Evolutionary conservation across 1,139 yeast species (phyloP), one percentile per base, ranked within the genome.

Genomic region (Geotrichum candidum): DNA sequence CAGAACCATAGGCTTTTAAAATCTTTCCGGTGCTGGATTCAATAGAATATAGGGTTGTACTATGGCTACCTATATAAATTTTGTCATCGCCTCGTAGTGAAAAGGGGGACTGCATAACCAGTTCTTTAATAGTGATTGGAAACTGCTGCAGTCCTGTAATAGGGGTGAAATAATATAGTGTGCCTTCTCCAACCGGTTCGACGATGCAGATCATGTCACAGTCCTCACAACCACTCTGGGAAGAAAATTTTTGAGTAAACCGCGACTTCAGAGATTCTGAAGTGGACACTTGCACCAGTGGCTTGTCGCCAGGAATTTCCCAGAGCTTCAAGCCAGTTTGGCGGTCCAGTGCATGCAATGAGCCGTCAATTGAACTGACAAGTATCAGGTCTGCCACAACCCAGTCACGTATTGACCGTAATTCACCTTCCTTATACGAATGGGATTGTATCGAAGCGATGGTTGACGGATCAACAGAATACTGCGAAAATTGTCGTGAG

Each of bases 141-240:
- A 94, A 78, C 71, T 84, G 87, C 70, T 88, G 90, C 52, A 94
- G 76, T 0, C 98, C 98, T 51, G 76, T 79, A 53, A 82, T 83
- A 11, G 87, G 86, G n/a, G 90, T 86, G 74, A 92, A 92, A 71
- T 87, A 90, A 73, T 86, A 92, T n/a, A 94, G 78, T 0, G 86
- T 78, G 0, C 99, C 99, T 64, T 90, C 96, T 10, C 85, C 87
- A 67, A 82, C 83, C 0, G 99, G 99, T 69, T 94, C 99, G 0
- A 94, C 95, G 65, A 92, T 86, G 95, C 98, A 90, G 0, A 80
- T 78, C 51, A 80, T 68, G 15, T 68, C 66, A 23, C 65, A 62
- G 67, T 73, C 67, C 33, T 74, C 76, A 22, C 75, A 72, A 25
- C 62, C 66, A 27, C 61, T 22, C 51, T 61, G 60, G 10, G 53